These are phyloP conservation scores for Neonothopanus nambi DNA, from an alignment of 1,284 basidiomycete species.

Conservation along the genomic window DNA sequence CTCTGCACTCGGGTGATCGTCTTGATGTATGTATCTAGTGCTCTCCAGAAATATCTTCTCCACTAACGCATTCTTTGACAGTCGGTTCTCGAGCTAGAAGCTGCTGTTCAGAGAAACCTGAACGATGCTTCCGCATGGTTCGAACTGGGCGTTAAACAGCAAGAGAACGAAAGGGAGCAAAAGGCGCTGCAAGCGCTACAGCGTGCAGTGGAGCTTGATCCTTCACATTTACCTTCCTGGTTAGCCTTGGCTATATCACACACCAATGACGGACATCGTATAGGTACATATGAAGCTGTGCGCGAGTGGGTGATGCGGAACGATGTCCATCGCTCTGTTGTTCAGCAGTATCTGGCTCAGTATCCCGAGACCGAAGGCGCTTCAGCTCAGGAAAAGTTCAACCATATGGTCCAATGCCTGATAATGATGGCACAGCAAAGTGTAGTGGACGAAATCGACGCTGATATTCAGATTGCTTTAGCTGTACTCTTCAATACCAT, in stretches of 20 bases:
- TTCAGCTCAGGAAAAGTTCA: conserved; percentile 44
- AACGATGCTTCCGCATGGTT: conserved; percentile 81
- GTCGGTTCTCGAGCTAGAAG: conserved; percentile 90
- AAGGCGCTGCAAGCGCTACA: conserved; percentile 88
- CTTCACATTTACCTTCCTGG: conserved; percentile 78
- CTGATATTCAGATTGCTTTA: conserved; percentile 94
- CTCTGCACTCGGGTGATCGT: conserved; percentile 46
- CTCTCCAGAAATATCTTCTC: conserved; percentile 11
- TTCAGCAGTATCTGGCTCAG: conserved; percentile 39
- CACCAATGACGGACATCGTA: conserved; percentile 87
- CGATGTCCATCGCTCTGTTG: conserved; percentile 52
- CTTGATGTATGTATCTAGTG: conserved; percentile 54
- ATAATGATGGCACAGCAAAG: conserved; percentile 64
- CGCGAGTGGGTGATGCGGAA: conserved; percentile 78
- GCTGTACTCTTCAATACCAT: conserved; percentile 92
- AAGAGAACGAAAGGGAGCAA: conserved; percentile 95
- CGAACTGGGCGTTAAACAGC: conserved; percentile 93
- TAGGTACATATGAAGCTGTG: conserved; percentile 77
- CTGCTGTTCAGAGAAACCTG: conserved; percentile 81
- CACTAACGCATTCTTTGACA: conserved; percentile 33
- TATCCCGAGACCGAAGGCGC: conserved; percentile 33
- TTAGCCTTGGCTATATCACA: conserved; percentile 90
- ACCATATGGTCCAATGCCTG: conserved; percentile 56
- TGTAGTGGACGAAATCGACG: conserved; percentile 68
- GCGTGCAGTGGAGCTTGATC: conserved; percentile 82